phyloP scores from a whole-genome alignment of 306 rosid species.

The Comarum palustre region DNA sequence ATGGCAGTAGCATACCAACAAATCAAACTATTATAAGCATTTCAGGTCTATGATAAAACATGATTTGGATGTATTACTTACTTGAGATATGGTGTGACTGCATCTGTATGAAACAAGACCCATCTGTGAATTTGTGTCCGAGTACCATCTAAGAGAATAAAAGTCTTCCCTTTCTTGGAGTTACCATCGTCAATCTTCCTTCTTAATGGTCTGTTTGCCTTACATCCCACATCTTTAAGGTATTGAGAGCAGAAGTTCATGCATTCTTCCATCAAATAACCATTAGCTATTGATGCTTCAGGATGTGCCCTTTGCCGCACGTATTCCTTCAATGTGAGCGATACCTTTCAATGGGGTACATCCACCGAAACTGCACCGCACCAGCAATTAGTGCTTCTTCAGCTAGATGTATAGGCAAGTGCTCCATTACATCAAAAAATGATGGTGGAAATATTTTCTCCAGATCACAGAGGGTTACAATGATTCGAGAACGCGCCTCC shows the following conservation, averaged over 20 bases:
- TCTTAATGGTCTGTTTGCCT: not conserved
- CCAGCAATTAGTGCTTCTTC: not conserved
- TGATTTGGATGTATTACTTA: not conserved
- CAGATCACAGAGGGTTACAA: not conserved
- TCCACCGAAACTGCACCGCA: not conserved
- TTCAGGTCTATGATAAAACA: too few species aligned
- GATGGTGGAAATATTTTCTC: conserved; percentile 8
- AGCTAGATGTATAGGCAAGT: not conserved
- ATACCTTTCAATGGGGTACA: not conserved
- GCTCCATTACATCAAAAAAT: not conserved
- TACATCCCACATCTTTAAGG: not conserved
- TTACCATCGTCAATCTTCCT: not conserved
- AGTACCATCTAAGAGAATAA: not conserved
- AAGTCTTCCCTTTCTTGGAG: not conserved
- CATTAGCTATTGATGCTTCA: not conserved
- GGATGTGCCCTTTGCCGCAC: not conserved
- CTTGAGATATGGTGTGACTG: not conserved
- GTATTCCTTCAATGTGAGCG: not conserved
- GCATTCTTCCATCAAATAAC: not conserved
- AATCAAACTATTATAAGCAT: too few species aligned
- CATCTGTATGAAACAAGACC: not conserved
- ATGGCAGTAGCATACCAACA: too few species aligned
- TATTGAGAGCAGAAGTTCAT: not conserved
- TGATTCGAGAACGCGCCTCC: not conserved
- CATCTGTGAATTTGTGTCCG: not conserved